Evolutionary conservation across 257 asterid genomes (phyloP), one percentile per base, ranked within the genome.

Genomic region (Ilex asprella): DNA sequence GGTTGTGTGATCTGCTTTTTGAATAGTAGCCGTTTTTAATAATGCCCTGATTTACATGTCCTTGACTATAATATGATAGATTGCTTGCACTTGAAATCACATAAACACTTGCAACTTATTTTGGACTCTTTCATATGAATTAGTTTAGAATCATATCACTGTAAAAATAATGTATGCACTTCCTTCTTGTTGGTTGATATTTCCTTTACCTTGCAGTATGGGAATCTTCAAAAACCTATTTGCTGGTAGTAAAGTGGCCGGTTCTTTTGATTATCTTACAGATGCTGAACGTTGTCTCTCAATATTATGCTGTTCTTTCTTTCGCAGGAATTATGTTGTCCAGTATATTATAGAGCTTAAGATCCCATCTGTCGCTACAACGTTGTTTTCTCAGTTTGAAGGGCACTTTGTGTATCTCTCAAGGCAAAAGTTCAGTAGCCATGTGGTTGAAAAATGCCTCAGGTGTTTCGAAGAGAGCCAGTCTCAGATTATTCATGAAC

Each of bases 301-400:
- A 35, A 35, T 35, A 3, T 35, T 4, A 46, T 53, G 27, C 2
- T 14, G 41, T 55, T 65, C 30, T 62, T 12, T 51, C 0, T 12
- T 56, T 55, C 66, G 54, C 84, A 78, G 86, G 55, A 81, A 81
- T 70, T 78, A 81, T 70, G 86, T 81, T 64, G 67, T 78, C 50
- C 84, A 81, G 58, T 61, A 73, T 31, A 61, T 81, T 29, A 67
- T 78, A 59, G 79, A 69, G 66, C 79, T 72, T 14, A 63, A 73
- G 51, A 75, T 72, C 44, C 82, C 77, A 27, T 58, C 56, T 30
- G 73, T 67, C 57, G 67, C 73, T 3, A 63, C 61, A 27, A 30
- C 62, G 52, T 49, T 81, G 69, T 58, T 75, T n/a, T 67, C 73
- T 52, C 78, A 54, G 63, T 72, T 80, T 12, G 64, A 71, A 55